These are phyloP conservation scores for Lolium multiflorum DNA, from an alignment of 176 grass and related monocot genomes.

Conservation along the genomic window DNA sequence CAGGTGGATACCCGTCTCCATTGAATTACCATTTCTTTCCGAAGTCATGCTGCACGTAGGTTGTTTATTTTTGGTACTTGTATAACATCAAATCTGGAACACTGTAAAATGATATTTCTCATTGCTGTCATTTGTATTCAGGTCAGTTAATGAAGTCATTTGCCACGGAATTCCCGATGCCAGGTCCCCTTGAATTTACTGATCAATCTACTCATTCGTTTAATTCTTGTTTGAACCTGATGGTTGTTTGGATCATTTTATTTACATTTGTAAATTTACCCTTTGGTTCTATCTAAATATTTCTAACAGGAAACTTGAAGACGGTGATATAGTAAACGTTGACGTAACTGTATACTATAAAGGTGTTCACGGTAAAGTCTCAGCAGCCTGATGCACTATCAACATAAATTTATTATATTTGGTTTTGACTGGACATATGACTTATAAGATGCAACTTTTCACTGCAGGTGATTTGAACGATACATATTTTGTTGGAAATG, in stretches of 20 bases:
- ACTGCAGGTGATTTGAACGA: constrained; percentile 95
- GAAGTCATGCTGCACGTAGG: constrained; percentile 99
- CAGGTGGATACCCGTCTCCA: constrained; percentile 97
- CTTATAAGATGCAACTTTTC: constrained; percentile 15
- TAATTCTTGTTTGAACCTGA: constrained; percentile 28
- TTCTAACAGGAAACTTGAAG: constrained; percentile 84
- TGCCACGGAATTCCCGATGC: constrained; percentile 99
- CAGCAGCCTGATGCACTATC: constrained; percentile 18
- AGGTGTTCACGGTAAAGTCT: constrained; percentile 87
- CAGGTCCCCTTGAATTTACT: constrained; percentile 61
- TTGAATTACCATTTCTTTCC: constrained; percentile 99
- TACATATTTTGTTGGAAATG: constrained; percentile 99
- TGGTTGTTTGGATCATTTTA: constrained; percentile 38
- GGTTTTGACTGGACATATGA: constrained; percentile 23
- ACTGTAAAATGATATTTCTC: constrained; percentile 32
- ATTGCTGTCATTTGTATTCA: constrained; percentile 47
- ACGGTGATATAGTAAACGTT: constrained; percentile 98
- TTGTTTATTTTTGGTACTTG: constrained; percentile 54
- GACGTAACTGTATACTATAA: constrained; percentile 93
- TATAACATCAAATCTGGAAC: constrained; percentile 27
- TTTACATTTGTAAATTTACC: constrained; percentile 13
- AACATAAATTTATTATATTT: constrained; percentile 11
- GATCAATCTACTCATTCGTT: background rate
- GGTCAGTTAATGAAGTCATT: constrained; percentile 99
- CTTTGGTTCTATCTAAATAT: constrained; percentile 43